These are phyloP conservation scores for Pythium coloratum DNA, from an alignment of 352 stramenopile genomes.

Conservation along the genomic window DNA sequence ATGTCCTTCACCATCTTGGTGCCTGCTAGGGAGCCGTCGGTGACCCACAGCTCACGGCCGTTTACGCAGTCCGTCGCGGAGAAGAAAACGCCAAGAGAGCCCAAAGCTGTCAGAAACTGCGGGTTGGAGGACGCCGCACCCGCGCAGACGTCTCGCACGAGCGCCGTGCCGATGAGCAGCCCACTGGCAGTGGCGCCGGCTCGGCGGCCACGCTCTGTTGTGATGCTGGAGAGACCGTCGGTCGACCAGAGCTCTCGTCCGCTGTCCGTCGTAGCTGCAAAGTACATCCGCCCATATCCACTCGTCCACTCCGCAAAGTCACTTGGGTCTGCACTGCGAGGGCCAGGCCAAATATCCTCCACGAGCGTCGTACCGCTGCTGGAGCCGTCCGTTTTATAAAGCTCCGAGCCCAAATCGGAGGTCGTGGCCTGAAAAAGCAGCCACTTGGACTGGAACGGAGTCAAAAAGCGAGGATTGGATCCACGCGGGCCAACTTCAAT, in stretches of 20 bases:
- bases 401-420: conserved; percentile 40
- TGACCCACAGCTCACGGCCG: conserved; percentile 72
- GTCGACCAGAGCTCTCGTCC: conserved; percentile 76
- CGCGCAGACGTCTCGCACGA: conserved; percentile 56
- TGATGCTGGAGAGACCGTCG: conserved; percentile 40
- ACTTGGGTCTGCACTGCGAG: conserved; percentile 44
- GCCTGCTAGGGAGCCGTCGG: conserved; percentile 38
- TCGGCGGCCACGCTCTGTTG: conserved; percentile 16
- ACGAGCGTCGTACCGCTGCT: conserved; percentile 41
- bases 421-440: conserved; percentile 62
- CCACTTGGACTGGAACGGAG: conserved; percentile 33
- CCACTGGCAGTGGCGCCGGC: conserved; percentile 4
- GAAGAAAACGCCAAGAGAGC: conserved; percentile 55
- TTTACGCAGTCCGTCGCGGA: conserved; percentile 58
- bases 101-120: conserved; percentile 40
- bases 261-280: conserved; percentile 43
- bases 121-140: conserved; percentile 46
- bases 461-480: conserved; percentile 49
- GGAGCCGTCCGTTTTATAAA: conserved; percentile 66
- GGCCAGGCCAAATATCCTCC: conserved; percentile 52
- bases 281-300: conserved; percentile 47
- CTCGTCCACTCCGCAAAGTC: conserved; percentile 43
- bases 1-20: conserved; percentile 61
- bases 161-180: conserved; percentile 31
- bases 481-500: conserved; percentile 32